These are phyloP conservation scores for Orobanche coerulescens DNA, from an alignment of 257 asterid species.

Conservation along the genomic window DNA sequence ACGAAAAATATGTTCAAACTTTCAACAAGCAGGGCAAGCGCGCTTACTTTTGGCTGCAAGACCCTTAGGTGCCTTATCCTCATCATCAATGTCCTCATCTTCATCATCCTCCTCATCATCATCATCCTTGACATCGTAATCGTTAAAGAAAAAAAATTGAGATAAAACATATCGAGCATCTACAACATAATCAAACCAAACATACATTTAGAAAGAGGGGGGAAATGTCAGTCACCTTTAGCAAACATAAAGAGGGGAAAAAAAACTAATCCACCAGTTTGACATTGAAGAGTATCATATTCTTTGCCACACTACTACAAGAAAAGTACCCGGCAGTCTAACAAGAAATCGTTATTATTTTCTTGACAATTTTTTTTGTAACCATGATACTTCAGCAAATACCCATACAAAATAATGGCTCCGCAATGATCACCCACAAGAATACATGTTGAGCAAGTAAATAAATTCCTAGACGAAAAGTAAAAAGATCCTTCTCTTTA, in stretches of 20 bases:
- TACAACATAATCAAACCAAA: slow-evolving; percentile 11
- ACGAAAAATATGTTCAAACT: neutral
- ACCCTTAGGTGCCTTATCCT: slow-evolving; percentile 51
- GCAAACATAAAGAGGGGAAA: neutral
- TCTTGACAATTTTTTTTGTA: neutral
- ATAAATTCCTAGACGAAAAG: neutral
- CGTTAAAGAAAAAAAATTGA: neutral
- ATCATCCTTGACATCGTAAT: slow-evolving; percentile 41
- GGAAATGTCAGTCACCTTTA: neutral
- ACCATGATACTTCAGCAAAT: neutral
- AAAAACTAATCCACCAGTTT: neutral
- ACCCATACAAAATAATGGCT: neutral
- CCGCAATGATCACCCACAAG: neutral
- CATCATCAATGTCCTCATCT: slow-evolving; percentile 32
- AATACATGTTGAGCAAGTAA: neutral
- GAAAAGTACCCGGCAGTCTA: neutral
- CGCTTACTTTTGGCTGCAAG: slow-evolving; percentile 67
- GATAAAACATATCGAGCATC: neutral
- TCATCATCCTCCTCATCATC: slow-evolving; percentile 41
- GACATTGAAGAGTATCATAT: neutral
- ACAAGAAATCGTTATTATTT: neutral
- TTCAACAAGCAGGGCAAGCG: slow-evolving; percentile 14
- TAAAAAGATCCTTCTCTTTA: neutral
- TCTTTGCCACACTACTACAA: neutral
- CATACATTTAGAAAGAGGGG: neutral